Percentiles rank a stretch among this genome's conserved stretches.
phyloP scores from a whole-genome alignment of 352 stramenopile species.

The Pythium inflatum region DNA sequence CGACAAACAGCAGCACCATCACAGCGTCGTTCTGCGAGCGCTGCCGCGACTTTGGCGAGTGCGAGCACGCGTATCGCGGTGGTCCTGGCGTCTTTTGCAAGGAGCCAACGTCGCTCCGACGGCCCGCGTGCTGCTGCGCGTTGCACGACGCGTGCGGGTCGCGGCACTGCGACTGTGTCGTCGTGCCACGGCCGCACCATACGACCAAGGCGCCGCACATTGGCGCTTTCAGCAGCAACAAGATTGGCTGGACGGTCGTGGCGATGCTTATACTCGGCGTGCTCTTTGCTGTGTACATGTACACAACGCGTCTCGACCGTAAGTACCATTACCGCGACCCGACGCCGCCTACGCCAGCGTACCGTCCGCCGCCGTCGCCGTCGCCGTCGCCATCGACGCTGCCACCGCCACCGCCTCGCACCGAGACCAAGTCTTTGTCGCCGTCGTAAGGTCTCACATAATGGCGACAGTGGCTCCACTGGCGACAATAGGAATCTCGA shows the following conservation, averaged over 20 bases:
- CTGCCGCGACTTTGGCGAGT: conserved; percentile 56
- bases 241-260: background rate
- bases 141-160: background rate
- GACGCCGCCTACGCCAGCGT: no score
- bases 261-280: background rate
- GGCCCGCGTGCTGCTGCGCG: conserved; percentile 1
- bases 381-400: background rate
- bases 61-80: conserved; percentile 53
- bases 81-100: conserved; percentile 55
- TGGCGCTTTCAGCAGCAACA: conserved; percentile 2
- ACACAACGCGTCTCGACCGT: conserved; percentile 5
- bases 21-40: conserved; percentile 48
- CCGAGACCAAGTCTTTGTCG: no score
- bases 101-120: conserved; percentile 44
- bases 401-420: no score
- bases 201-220: background rate
- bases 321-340: background rate
- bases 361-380: no score
- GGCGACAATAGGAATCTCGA: no score
- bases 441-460: no score
- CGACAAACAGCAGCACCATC: background rate
- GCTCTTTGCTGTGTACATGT: conserved; percentile 5
- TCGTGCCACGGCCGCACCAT: background rate
- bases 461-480: no score
- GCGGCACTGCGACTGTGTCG: background rate